These are phyloP conservation scores for Pythium grandisporangium DNA, from an alignment of 352 stramenopile genomes.

Conservation along the genomic window DNA sequence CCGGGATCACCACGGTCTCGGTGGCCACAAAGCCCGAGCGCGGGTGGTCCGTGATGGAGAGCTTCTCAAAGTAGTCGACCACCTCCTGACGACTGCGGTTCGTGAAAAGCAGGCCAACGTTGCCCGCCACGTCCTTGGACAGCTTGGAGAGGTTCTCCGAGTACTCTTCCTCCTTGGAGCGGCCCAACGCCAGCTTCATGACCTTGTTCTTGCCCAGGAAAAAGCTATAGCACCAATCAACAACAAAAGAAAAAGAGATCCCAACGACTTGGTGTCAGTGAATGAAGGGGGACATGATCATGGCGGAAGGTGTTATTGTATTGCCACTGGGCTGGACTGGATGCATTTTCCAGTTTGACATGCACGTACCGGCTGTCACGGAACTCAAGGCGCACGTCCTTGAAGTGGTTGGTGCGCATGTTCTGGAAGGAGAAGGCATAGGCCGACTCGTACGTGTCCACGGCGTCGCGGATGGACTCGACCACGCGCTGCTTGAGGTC, in stretches of 20 bases:
- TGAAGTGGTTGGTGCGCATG: slow-evolving; percentile 98
- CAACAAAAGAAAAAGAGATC: too few species aligned
- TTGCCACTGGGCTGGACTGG: not conserved
- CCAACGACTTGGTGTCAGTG: too few species aligned
- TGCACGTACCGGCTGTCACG: slow-evolving; percentile 76
- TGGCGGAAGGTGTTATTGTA: too few species aligned
- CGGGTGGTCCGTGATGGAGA: slow-evolving; percentile 91
- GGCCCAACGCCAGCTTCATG: slow-evolving; percentile 95
- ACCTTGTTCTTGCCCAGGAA: slow-evolving; percentile 99
- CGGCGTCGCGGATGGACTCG: slow-evolving; percentile 87
- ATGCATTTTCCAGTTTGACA: slow-evolving; percentile 2
- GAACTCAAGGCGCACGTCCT: slow-evolving; percentile 96
- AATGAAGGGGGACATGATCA: too few species aligned
- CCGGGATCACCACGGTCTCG: slow-evolving; percentile 82
- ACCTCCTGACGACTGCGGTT: slow-evolving; percentile 86
- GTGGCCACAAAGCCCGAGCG: slow-evolving; percentile 90
- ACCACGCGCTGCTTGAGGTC: slow-evolving; percentile 95
- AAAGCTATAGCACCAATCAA: slow-evolving; percentile 67
- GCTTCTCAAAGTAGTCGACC: slow-evolving; percentile 88
- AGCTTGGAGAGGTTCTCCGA: slow-evolving; percentile 91
- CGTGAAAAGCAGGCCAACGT: slow-evolving; percentile 95
- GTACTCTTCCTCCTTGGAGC: slow-evolving; percentile 94
- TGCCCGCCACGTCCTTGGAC: slow-evolving; percentile 86
- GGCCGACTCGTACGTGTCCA: slow-evolving; percentile 90
- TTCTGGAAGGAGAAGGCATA: slow-evolving; percentile 98